Evolutionary conservation across 345 rosid genomes (phyloP), one percentile per base, ranked within the genome.

Genomic region (Lepidium didymum): DNA sequence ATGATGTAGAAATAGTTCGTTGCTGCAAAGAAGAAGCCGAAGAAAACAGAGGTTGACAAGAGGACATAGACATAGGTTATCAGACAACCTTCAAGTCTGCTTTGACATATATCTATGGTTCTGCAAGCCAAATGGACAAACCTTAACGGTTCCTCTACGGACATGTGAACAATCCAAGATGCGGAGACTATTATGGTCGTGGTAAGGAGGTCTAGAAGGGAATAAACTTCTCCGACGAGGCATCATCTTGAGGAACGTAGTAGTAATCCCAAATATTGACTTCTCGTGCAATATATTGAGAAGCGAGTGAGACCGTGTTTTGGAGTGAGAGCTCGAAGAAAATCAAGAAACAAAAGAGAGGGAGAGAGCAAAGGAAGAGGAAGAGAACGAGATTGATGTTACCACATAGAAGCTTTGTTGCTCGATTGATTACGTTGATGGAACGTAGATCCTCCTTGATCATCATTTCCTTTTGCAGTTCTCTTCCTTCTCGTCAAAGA

Each of bases 51-150:
- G 6, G 74, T 67, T 35, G 79, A 80, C 53, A 75, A 64, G 38
- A 72, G 72, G 25, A 66, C 79, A 58, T 70, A 81, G 5, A 78
- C 23, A 16, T 78, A 83, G 35, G 87, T 80, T 11, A 83, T 53
- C 21, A 81, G 41, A 35, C 83, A 82, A 27, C 86, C 83, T 55
- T 15, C 38, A n/a, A 77, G 7, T 35, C 77, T 71, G 15, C 49
- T 51, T 49, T 18, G 38, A 16, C 70, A 72, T 41, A 43, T 62
- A 6, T 68, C 54, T 12, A 63, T 8, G 6, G 73, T 38, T 36
- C 29, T 73, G 23, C 7, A 21, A 4, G 70, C 42, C 50, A 63
- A 14, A 0, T 57, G 69, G 27, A 49, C 51, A 1, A 78, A 40
- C 46, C 19, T 12, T 29, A 43, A n/a, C 7, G 59, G 69, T 47